Base-by-base conservation (phyloP, 2,329 filamentous ascomycete species). In the Chaetomium globosum region DNA sequence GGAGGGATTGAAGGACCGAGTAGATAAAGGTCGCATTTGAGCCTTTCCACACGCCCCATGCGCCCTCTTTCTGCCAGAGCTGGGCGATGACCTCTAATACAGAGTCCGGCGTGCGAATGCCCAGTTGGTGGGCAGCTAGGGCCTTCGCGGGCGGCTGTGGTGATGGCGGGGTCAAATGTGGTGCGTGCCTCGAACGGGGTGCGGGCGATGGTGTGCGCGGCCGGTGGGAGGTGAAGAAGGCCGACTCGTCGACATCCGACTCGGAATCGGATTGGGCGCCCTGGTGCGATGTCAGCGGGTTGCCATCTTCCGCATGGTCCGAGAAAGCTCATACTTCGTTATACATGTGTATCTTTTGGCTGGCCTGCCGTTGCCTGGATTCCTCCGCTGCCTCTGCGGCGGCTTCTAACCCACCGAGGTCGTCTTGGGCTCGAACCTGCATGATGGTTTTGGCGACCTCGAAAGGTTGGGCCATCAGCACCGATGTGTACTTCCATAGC, bases 361-460 rank as follows among this genome's bases (percentile, higher is more conserved):
- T 69, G 19, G 59, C 61, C 48, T 69, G 66, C 46, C 61, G 66
- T 19, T 73, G 75, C 72, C 71, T 75, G 67, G 66, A 62, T 71
- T 76, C 66, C 69, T 78, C 73, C 60, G 58, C 72, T 2, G 72
- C 65, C 5, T 70, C 63, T 4, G 71, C 72, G 43, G 74, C 70
- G 7, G 72, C 68, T 13, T 70, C 71, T 52, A 78, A 64, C 1
- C 74, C 74, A 55, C 80, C 80, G 43, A 79, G 71, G 60, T 81
- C 81, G 70, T 85, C 84, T 72, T 88, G 85, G 68, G 77, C 79
- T 69, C 83, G 87, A 59, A 93, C 87, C 79, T 99, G 95, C 71
- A 99, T 80, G 63, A 98, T 86, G 16, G 89, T 95, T 83, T 97
- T 98, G 74, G 94, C 93, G 65, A 97, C 93, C 81, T 98, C 95